Evolutionary conservation across 768 basidiomycete genomes (phyloP).

Genomic region (Rhodosporidiobolus odoratus): DNA sequence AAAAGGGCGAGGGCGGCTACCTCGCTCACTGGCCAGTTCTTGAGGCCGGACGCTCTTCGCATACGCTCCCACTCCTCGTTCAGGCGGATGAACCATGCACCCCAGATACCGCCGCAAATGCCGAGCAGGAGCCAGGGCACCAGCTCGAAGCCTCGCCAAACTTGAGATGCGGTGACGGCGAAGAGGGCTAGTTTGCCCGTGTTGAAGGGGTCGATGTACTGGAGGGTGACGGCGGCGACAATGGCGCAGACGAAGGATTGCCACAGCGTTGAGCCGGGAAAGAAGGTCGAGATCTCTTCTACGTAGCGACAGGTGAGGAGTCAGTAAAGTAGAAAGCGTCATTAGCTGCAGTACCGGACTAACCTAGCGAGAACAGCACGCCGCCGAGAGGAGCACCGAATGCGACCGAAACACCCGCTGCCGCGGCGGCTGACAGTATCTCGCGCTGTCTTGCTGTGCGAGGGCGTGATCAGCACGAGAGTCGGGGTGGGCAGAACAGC

Average conservation of each 20-base stretch:
- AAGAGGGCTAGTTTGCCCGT: conserved; percentile 90
- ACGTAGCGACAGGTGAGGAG: neutral
- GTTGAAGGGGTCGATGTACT: conserved; percentile 83
- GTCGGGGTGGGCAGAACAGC: no score
- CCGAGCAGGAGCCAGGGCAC: conserved; percentile 79
- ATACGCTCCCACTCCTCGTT: conserved; percentile 85
- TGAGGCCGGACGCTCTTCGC: conserved; percentile 73
- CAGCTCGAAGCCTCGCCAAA: conserved; percentile 91
- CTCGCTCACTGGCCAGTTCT: conserved; percentile 70
- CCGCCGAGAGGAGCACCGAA: conserved; percentile 94
- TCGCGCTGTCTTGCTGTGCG: conserved; percentile 67
- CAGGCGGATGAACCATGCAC: conserved; percentile 84
- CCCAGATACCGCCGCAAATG: conserved; percentile 82
- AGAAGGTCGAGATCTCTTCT: conserved; percentile 42
- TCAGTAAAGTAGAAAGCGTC: neutral
- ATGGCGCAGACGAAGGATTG: conserved; percentile 71
- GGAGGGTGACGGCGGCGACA: conserved; percentile 73
- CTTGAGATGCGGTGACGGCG: conserved; percentile 68
- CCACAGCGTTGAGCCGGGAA: conserved; percentile 40
- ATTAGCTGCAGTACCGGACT: neutral
- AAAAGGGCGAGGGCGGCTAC: conserved; percentile 66
- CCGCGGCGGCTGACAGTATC: conserved; percentile 90
- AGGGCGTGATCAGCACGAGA: neutral
- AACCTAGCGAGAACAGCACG: conserved; percentile 74
- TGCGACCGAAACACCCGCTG: conserved; percentile 92